These are phyloP conservation scores for Zygoascus meyerae DNA, from an alignment of 1,139 yeast species.

Conservation along the genomic window DNA sequence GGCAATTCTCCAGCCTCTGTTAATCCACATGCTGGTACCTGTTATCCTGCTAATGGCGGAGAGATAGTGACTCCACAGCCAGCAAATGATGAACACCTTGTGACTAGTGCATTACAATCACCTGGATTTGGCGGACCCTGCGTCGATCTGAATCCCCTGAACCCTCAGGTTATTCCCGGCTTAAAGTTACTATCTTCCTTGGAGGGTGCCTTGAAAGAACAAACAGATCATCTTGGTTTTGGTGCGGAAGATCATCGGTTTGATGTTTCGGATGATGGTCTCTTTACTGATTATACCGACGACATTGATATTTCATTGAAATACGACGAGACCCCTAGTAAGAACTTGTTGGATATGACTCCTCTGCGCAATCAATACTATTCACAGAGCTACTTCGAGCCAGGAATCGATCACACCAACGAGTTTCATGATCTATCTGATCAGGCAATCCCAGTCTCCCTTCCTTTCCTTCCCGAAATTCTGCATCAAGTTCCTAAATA, in stretches of 20 bases:
- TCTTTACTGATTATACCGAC: slow-evolving; percentile 4
- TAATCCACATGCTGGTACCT: too few species aligned
- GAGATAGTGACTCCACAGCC: too few species aligned
- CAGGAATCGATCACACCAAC: background rate
- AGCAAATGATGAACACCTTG: too few species aligned
- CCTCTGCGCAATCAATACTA: slow-evolving; percentile 4
- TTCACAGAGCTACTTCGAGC: background rate
- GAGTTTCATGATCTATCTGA: background rate
- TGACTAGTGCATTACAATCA: too few species aligned
- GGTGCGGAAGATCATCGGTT: background rate
- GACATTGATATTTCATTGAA: slow-evolving; percentile 2
- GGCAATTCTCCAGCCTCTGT: too few species aligned
- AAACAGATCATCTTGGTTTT: too few species aligned
- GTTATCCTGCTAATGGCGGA: too few species aligned
- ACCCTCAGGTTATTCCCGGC: background rate
- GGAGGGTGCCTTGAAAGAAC: too few species aligned
- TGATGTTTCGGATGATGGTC: too few species aligned
- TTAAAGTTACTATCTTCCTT: slow-evolving; percentile 1
- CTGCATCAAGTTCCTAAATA: slow-evolving; percentile 54
- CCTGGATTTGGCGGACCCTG: too few species aligned
- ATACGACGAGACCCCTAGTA: background rate
- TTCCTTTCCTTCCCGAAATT: slow-evolving; percentile 54
- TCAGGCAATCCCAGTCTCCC: slow-evolving; percentile 42
- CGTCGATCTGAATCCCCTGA: background rate
- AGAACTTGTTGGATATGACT: background rate